Evolutionary conservation across 164 flowering plant genomes (phyloP), one percentile per base, ranked within the genome.

Genomic region (Sextonia rubra): DNA sequence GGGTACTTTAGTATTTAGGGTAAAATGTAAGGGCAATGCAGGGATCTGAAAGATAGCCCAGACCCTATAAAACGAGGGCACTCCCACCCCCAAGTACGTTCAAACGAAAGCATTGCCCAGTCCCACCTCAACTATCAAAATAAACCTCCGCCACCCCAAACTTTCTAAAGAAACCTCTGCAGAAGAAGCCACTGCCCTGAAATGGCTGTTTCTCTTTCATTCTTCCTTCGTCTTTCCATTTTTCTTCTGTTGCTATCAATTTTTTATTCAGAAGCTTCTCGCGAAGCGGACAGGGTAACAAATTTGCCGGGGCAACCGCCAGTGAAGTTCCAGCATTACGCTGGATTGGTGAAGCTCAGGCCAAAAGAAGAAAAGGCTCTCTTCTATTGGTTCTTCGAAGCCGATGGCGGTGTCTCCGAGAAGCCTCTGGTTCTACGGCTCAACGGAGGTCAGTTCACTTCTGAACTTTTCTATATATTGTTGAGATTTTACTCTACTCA

Each of bases 371-470:
- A 76, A 32, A 88, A 82, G 73, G 89, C 86, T 1, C 75, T 87
- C 74, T 87, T 87, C 74, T 87, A 87, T 69, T 87, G 91, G 91
- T 86, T 87, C 77, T 84, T 87, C 58, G 86, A 86, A 72, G 89
- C 89, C 12, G 74, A 82, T 63, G 52, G 67, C 0, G 70, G 29
- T 0, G 73, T 66, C 23, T 12, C 77, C 8, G 73, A 61, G 7
- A 84, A 78, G 69, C 91, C 91, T 49, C 78, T 87, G 8, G 82
- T 86, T 2, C 85, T 87, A 20, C 86, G 89, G 91, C 87, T 87
- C 74, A 88, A 86, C 67, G 91, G 91, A 84, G 91, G 91, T 88
- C 15, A 22, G 44, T 78, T n/a, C 25, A n/a, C n/a, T n/a, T n/a
- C n/a, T n/a, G n/a, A n/a, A n/a, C n/a, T n/a, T n/a, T 18, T 52